A percentile compares a stretch with the other conserved stretches of the same genome.
Conservation (phyloP, 2,329 filamentous ascomycete genomes). For the Dothiorella sarmentorum region DNA sequence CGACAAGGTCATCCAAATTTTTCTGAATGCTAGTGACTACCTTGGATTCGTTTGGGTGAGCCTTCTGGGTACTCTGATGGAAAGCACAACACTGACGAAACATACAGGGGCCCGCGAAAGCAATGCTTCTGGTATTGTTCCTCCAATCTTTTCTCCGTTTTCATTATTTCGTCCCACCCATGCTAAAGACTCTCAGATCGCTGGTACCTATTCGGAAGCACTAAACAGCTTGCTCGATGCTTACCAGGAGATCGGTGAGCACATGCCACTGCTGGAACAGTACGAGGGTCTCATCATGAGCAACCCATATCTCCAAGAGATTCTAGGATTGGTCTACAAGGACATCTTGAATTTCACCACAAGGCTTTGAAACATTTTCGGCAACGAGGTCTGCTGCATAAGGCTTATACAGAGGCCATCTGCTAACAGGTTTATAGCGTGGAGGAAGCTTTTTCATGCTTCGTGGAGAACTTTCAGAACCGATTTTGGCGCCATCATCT, state of each 20-base stretch:
- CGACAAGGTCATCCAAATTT: constrained; percentile 36
- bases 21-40: constrained; percentile 31
- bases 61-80: too few species aligned
- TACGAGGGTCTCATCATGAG: constrained; percentile 32
- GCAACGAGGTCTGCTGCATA: constrained; percentile 20
- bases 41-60: constrained; percentile 34
- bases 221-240: constrained; percentile 39
- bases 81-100: too few species aligned
- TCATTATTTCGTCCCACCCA: too few species aligned
- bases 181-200: too few species aligned
- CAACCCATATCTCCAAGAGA: constrained; percentile 29
- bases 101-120: constrained; percentile 35
- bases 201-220: constrained; percentile 30
- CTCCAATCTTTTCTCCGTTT: too few species aligned
- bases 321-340: constrained; percentile 35
- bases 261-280: constrained; percentile 34
- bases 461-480: constrained; percentile 29
- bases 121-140: constrained; percentile 35
- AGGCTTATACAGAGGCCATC: constrained; percentile 19
- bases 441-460: too few species aligned
- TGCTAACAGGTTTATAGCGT: constrained; percentile 25
- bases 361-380: constrained; percentile 31
- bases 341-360: constrained; percentile 42
- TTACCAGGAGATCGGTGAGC: constrained; percentile 39
- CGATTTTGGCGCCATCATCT: constrained; percentile 29